Evolutionary conservation across 306 rosid genomes (phyloP).

Genomic region (cucumber (Cucumis sativus)): DNA sequence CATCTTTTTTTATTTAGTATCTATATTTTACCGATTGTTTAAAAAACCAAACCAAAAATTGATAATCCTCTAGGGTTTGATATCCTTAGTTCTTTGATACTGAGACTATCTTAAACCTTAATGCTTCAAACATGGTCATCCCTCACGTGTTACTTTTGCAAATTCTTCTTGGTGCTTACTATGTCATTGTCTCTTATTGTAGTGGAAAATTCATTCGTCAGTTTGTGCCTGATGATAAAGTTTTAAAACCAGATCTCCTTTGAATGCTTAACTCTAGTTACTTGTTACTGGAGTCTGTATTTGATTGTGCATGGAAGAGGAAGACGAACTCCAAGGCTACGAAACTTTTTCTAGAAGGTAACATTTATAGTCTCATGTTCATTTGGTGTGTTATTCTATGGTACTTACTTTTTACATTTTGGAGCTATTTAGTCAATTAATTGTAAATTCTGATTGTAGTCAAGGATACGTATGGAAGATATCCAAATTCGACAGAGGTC

Average conservation of each 20-base stretch:
- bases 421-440: too few species aligned
- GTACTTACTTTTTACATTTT: too few species aligned
- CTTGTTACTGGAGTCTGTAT: constrained; percentile 83
- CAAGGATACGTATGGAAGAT: too few species aligned
- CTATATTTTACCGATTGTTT: too few species aligned
- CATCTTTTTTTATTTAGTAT: too few species aligned
- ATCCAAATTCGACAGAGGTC: too few species aligned
- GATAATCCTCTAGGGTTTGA: background rate
- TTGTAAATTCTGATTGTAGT: too few species aligned
- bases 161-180: background rate
- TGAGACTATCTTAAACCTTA: background rate
- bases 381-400: too few species aligned
- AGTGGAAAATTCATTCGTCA: constrained; percentile 56
- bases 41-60: background rate
- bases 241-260: constrained; percentile 58
- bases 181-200: background rate
- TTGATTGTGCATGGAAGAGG: constrained; percentile 46
- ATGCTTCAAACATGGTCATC: background rate
- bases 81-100: background rate
- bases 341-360: too few species aligned
- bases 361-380: too few species aligned
- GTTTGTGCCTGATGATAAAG: constrained; percentile 68
- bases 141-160: background rate
- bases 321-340: constrained; percentile 24
- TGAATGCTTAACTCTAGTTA: constrained; percentile 80